These are phyloP conservation scores for Yamadazyma triangularis DNA, from an alignment of 1,139 yeast genomes.

Conservation along the genomic window DNA sequence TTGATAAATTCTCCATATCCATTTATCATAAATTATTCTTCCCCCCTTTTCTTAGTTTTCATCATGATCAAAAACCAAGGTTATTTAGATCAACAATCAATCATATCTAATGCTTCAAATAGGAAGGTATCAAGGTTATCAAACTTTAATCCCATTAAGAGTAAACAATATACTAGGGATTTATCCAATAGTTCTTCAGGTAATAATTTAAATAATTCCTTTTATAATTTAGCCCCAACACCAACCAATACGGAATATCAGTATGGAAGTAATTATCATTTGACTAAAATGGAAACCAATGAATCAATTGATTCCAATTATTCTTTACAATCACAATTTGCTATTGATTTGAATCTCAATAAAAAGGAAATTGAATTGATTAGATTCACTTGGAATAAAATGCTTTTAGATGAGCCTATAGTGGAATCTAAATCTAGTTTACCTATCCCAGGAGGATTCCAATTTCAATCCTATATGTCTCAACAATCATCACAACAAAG, in stretches of 20 bases:
- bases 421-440: conserved; percentile 11
- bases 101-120: conserved; percentile 5
- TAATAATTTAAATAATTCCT: not conserved
- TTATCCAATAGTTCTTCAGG: not conserved
- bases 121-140: conserved; percentile 14
- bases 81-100: conserved; percentile 9
- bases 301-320: conserved; percentile 38
- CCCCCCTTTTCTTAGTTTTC: too few species aligned
- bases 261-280: conserved; percentile 19
- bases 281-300: conserved; percentile 42
- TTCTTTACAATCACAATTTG: conserved; percentile 13
- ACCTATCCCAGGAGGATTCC: conserved; percentile 29
- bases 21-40: too few species aligned
- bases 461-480: conserved; percentile 6
- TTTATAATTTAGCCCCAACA: conserved; percentile 11
- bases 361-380: conserved; percentile 36
- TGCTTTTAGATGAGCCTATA: conserved; percentile 36
- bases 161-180: conserved; percentile 3
- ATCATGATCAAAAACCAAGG: conserved; percentile 3
- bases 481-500: conserved; percentile 4
- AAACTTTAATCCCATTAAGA: conserved; percentile 15
- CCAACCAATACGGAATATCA: conserved; percentile 6
- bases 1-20: too few species aligned
- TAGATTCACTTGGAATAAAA: conserved; percentile 42
- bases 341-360: conserved; percentile 24